phyloP scores from a whole-genome alignment of 805 yeast genomes.

The Schizosaccharomyces octosporus region DNA sequence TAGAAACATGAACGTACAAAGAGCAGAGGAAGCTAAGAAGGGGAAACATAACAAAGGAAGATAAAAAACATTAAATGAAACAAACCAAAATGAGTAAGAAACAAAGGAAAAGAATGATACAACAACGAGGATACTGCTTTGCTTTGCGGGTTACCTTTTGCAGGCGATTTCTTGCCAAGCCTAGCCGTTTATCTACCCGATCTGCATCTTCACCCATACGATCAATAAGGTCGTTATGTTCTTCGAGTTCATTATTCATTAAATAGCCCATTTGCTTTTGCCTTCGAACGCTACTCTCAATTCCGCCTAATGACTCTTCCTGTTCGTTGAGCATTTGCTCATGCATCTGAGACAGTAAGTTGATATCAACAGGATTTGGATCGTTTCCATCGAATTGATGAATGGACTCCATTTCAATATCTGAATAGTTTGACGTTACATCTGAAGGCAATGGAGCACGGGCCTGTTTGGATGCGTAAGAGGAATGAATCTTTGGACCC shows the following conservation, averaged over 20 bases:
- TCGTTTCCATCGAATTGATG: background rate
- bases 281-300: background rate
- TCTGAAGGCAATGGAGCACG: too few species aligned
- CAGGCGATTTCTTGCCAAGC: background rate
- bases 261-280: background rate
- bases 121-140: background rate
- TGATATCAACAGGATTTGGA: background rate
- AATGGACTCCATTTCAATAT: background rate
- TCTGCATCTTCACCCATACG: background rate
- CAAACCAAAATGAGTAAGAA: background rate
- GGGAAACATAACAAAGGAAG: background rate
- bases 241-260: background rate
- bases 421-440: background rate
- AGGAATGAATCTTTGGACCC: background rate
- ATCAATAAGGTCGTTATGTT: background rate
- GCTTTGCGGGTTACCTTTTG: background rate
- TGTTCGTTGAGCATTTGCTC: background rate
- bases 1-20: background rate
- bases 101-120: background rate
- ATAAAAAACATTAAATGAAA: background rate
- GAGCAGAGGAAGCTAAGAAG: background rate
- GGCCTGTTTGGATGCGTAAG: too few species aligned
- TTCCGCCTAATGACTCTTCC: background rate
- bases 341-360: background rate
- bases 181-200: background rate